phyloP scores from a whole-genome alignment of 768 basidiomycete genomes.

The Boletus reticuloceps region DNA sequence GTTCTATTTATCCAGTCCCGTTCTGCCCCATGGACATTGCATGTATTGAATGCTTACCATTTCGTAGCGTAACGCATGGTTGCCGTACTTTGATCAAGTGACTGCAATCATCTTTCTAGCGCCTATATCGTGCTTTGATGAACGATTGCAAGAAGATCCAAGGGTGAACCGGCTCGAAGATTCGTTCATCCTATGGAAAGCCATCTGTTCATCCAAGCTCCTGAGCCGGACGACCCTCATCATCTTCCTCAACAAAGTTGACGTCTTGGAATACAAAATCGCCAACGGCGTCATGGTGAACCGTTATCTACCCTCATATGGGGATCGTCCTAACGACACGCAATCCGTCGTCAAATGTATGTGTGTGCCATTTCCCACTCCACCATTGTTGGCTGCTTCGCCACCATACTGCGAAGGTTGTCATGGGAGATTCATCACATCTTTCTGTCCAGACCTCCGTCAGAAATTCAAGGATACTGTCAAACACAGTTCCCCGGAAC shows the following conservation, averaged over 20 bases:
- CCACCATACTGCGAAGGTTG: too few species aligned
- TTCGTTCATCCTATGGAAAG: slow-evolving; percentile 69
- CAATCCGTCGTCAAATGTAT: slow-evolving; percentile 61
- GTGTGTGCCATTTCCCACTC: background rate
- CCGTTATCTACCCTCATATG: slow-evolving; percentile 63
- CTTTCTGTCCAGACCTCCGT: slow-evolving; percentile 47
- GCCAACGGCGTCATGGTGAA: slow-evolving; percentile 55
- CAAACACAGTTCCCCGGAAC: slow-evolving; percentile 52
- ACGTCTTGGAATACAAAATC: slow-evolving; percentile 65
- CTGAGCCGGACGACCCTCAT: slow-evolving; percentile 58
- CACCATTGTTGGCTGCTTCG: background rate
- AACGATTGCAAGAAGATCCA: slow-evolving; percentile 66
- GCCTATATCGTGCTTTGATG: slow-evolving; percentile 79
- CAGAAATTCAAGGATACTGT: slow-evolving; percentile 70
- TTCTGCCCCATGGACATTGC: slow-evolving; percentile 39
- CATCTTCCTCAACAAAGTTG: slow-evolving; percentile 67
- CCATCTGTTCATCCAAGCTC: slow-evolving; percentile 63
- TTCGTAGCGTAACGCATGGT: slow-evolving; percentile 68
- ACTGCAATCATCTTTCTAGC: slow-evolving; percentile 81
- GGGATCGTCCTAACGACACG: slow-evolving; percentile 65
- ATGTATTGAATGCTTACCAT: background rate
- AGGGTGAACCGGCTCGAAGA: slow-evolving; percentile 73
- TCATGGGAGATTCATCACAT: background rate
- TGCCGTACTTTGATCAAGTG: slow-evolving; percentile 77
- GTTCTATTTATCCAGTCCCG: slow-evolving; percentile 10